Conservation (phyloP, 768 basidiomycete genomes). For the Suillus bovinus region DNA sequence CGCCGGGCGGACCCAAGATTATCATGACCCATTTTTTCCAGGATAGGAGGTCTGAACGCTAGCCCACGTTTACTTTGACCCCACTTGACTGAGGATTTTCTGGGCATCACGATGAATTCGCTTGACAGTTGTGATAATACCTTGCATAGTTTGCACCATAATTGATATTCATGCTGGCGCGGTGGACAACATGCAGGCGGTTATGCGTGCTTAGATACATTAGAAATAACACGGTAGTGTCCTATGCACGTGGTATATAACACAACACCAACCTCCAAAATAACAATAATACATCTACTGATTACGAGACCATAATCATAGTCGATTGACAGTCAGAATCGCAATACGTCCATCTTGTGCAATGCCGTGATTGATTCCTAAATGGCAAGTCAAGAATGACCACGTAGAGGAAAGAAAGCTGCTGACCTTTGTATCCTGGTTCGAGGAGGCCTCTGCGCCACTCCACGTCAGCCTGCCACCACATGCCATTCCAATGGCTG, state of each 20-base stretch:
- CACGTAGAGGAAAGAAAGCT: neutral
- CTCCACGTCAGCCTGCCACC: conserved; percentile 78
- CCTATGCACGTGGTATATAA: neutral
- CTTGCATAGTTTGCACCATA: too few species aligned
- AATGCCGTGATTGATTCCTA: conserved; percentile 82
- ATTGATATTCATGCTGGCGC: too few species aligned
- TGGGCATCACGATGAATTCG: too few species aligned
- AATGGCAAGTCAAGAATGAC: neutral
- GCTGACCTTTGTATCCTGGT: conserved; percentile 64
- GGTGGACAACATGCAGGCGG: too few species aligned
- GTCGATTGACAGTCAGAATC: conserved; percentile 65
- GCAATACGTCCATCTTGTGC: conserved; percentile 80
- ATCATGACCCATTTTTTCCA: too few species aligned
- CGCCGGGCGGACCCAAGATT: too few species aligned
- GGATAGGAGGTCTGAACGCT: too few species aligned
- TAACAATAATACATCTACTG: neutral
- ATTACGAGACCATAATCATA: conserved; percentile 24
- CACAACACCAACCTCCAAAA: conserved; percentile 7
- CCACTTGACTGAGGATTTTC: too few species aligned
- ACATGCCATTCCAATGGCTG: conserved; percentile 59
- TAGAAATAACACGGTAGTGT: neutral
- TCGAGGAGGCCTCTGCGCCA: conserved; percentile 72
- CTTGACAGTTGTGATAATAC: too few species aligned
- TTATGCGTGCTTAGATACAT: too few species aligned
- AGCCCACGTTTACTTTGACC: too few species aligned